A percentile compares a stretch with the other conserved stretches of the same genome.
phyloP scores from a whole-genome alignment of 2,329 filamentous ascomycete species.

The Aspergillus tubingensis region DNA sequence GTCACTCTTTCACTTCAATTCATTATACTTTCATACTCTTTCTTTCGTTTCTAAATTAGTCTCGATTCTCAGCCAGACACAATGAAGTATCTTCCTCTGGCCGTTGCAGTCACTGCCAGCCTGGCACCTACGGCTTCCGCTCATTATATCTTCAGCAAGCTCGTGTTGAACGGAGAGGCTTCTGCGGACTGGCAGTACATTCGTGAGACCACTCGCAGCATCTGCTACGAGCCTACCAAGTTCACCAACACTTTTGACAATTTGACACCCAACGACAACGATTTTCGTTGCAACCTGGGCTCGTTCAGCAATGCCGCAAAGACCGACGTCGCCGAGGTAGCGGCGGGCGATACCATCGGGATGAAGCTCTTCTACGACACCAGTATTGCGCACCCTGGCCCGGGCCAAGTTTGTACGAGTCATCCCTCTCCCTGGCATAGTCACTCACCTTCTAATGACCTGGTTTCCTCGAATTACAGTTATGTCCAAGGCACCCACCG shows the following conservation, averaged over 20 bases:
- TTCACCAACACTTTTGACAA: conserved; percentile 18
- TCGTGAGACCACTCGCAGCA: conserved; percentile 16
- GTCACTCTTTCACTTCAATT: neutral
- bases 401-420: conserved; percentile 21
- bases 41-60: neutral
- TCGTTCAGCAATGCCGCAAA: conserved; percentile 20
- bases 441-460: too few relatives aligned
- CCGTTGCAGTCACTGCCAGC: conserved; percentile 1
- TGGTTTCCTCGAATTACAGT: neutral
- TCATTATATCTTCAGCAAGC: conserved; percentile 23
- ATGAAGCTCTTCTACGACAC: conserved; percentile 20
- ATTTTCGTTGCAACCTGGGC: conserved; percentile 24
- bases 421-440: neutral
- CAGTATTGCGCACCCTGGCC: conserved; percentile 19
- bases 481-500: conserved; percentile 22
- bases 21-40: neutral
- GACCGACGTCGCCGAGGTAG: conserved; percentile 21
- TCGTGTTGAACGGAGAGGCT: conserved; percentile 15
- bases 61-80: neutral
- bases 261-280: conserved; percentile 18
- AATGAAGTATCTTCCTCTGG: conserved; percentile 15
- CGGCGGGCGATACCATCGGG: conserved; percentile 19
- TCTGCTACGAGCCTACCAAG: conserved; percentile 22
- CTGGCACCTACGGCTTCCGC: conserved; percentile 14
- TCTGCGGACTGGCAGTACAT: conserved; percentile 22